These are phyloP conservation scores for Sporothrix schenckii DNA, from an alignment of 2,329 filamentous ascomycete species.

Conservation along the genomic window DNA sequence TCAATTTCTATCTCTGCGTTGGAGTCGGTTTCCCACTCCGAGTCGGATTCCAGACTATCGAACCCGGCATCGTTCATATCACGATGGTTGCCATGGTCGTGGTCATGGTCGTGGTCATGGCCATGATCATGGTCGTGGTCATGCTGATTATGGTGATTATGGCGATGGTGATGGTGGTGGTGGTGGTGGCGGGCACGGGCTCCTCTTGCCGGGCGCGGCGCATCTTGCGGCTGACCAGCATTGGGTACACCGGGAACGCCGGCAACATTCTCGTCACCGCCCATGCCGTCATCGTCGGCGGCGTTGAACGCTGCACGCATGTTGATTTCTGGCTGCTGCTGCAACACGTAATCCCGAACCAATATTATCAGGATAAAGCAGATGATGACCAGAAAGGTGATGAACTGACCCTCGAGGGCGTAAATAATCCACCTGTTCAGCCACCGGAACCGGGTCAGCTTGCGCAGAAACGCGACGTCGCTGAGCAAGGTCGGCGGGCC, in stretches of 20 bases:
- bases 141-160: neutral
- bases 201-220: neutral
- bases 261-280: neutral
- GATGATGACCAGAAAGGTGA: slow-evolving; percentile 87
- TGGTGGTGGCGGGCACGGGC: slow-evolving; percentile 5
- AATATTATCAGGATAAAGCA: slow-evolving; percentile 97
- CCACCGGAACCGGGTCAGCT: slow-evolving; percentile 67
- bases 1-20: slow-evolving; percentile 12
- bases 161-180: slow-evolving; percentile 3
- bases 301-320: slow-evolving; percentile 67
- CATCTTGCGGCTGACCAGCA: neutral
- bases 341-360: slow-evolving; percentile 96
- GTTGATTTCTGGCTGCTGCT: slow-evolving; percentile 92
- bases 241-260: neutral
- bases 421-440: slow-evolving; percentile 81
- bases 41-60: slow-evolving; percentile 13
- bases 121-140: neutral
- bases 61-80: slow-evolving; percentile 5
- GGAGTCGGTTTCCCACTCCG: slow-evolving; percentile 30
- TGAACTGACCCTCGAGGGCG: slow-evolving; percentile 87
- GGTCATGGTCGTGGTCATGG: slow-evolving; percentile 3
- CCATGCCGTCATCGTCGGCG: slow-evolving; percentile 31
- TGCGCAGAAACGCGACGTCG: slow-evolving; percentile 59
- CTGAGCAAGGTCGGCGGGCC: slow-evolving; percentile 55
- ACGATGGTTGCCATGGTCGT: neutral